Evolutionary conservation across 169 alveolate genomes (phyloP), one percentile per base, ranked within the genome.

Genomic region (Cryptosporidium meleagridis): DNA sequence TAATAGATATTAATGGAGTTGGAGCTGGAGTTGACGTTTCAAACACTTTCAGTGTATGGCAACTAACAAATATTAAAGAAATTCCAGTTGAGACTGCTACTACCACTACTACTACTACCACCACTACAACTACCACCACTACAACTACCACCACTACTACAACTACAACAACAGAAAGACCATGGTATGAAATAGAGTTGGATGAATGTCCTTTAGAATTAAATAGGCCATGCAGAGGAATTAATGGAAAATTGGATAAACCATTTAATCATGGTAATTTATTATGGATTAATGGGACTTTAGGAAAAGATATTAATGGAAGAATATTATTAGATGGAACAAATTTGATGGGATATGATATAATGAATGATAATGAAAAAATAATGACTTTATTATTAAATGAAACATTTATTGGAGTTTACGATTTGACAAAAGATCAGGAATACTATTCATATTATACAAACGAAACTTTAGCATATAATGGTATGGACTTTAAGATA

Each of bases 181-280:
- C 45, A 39, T 39, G 37, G 45, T 26, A 52, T 10, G 26, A 52
- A 21, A 21, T 21, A 9, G 61, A 52, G 14, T 52, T 16, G 26
- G 61, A 52, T 21, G 61, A 16, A 10, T 21, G 26, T 52, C 45
- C 45, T 9, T 10, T 52, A 4, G 6, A 18, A 21, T 4, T 18
- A 18, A 18, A 52, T 9, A 29, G 37, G 1, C 86, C 86, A 12
- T 73, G 86, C 21, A 33, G 51, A 73, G 86, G 86, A n/a, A 73
- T 23, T 23, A 73, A 55, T 52, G 72, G 21, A 4, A 48, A 31
- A 31, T 31, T 18, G 6, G 21, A 39, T n/a, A 1, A 10, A 2
- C 35, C 48, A 0, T 65, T 5, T 23, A 31, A 2, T 51, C 33
- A 7, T 26, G 72, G 72, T 7, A 29, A 65, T n/a, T 14, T 65